phyloP scores from a whole-genome alignment of 371 early-diverging fungal genomes.

The Saksenaea vasiformis region DNA sequence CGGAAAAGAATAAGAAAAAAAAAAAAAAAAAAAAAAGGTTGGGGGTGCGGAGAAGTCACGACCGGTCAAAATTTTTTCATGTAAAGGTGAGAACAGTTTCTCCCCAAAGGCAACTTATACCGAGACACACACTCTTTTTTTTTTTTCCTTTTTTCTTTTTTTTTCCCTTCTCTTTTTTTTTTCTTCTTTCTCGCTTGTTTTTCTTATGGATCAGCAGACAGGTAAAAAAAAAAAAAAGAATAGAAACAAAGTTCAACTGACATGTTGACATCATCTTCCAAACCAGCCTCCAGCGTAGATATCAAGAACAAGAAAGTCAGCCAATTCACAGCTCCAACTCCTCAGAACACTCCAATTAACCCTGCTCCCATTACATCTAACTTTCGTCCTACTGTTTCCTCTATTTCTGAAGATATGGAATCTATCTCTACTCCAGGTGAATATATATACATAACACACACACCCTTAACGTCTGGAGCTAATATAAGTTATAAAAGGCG shows the following conservation, averaged over 20 bases:
- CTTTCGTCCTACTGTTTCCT: slow-evolving; percentile 48
- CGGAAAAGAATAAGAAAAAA: no score
- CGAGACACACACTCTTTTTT: not conserved
- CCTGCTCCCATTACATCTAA: slow-evolving; percentile 63
- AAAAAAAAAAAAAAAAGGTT: not conserved
- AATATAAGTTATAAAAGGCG: slow-evolving; percentile 10
- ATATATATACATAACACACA: no score
- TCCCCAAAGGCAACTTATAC: slow-evolving; percentile 9
- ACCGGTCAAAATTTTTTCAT: not conserved
- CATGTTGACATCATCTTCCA: not conserved
- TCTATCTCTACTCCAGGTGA: slow-evolving; percentile 30
- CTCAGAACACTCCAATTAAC: slow-evolving; percentile 76
- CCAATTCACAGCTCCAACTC: slow-evolving; percentile 62
- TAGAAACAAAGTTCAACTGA: not conserved
- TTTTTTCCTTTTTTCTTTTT: slow-evolving; percentile 1
- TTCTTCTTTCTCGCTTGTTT: not conserved
- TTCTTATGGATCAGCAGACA: not conserved
- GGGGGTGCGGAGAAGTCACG: not conserved
- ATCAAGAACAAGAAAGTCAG: slow-evolving; percentile 38
- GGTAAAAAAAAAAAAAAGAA: not conserved
- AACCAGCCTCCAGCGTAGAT: slow-evolving; percentile 1
- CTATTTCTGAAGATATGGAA: slow-evolving; percentile 54
- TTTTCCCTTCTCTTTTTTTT: not conserved
- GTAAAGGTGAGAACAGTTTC: not conserved
- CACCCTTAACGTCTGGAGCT: no score